Evolutionary conservation across 1,139 yeast genomes (phyloP).

Genomic region (Yamadazyma triangularis): DNA sequence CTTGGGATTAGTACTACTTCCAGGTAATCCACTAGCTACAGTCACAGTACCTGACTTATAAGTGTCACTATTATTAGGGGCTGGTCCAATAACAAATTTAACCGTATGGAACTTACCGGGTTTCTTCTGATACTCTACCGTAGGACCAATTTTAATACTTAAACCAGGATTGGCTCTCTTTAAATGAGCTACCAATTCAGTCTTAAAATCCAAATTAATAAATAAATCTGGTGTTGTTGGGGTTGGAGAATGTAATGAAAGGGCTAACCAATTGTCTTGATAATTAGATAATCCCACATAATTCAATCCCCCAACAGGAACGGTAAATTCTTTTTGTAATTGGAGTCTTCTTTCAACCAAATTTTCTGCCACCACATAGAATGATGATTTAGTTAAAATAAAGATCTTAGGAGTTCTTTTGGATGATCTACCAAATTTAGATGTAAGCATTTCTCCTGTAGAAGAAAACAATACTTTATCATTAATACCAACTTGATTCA

Average conservation of each 20-base stretch:
- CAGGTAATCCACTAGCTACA: constrained; percentile 77
- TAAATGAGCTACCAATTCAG: constrained; percentile 80
- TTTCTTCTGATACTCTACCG: constrained; percentile 82
- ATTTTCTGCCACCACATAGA: constrained; percentile 70
- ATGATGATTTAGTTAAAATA: constrained; percentile 55
- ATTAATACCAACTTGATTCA: constrained; percentile 62
- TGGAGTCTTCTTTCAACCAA: constrained; percentile 70
- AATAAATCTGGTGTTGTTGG: constrained; percentile 71
- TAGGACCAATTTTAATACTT: constrained; percentile 63
- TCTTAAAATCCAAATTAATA: constrained; percentile 77
- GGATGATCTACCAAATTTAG: constrained; percentile 93
- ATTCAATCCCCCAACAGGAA: constrained; percentile 58
- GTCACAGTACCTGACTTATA: constrained; percentile 89
- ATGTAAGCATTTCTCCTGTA: constrained; percentile 72
- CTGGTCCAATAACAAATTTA: constrained; percentile 55
- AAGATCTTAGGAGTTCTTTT: constrained; percentile 71
- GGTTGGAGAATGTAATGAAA: constrained; percentile 52
- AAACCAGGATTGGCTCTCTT: constrained; percentile 58
- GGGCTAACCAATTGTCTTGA: constrained; percentile 93
- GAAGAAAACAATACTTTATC: constrained; percentile 75
- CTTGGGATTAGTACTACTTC: constrained; percentile 62
- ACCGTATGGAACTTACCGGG: constrained; percentile 79
- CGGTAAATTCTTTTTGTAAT: constrained; percentile 58
- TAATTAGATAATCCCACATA: constrained; percentile 66
- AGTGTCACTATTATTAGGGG: constrained; percentile 59